Base-by-base conservation (phyloP, 2,329 filamentous ascomycete species). In the Epichloe hybrida region DNA sequence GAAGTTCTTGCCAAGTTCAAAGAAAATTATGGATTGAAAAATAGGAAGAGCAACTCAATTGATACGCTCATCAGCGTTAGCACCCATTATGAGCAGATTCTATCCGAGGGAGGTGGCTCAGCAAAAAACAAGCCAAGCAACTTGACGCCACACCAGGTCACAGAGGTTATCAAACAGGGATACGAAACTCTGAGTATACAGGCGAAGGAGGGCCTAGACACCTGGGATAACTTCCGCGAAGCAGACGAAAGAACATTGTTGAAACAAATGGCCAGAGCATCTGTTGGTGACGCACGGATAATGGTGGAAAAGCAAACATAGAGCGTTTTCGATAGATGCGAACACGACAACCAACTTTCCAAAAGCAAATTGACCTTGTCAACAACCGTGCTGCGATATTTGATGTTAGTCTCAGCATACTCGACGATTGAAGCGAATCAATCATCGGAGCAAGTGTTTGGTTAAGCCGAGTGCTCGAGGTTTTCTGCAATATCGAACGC, bases 111-210 rank as follows among this genome's bases (percentile, higher is more conserved):
- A 7, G 70, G 72, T 21, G 65, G 60, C 20, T 56, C 56, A 8
- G 53, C 58, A 20, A 64, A 65, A 40, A 68, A 67, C 54, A 74
- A 67, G 57, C 77, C 79, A 53, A 85, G 81, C 59, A 81, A 86
- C 57, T 70, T 96, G 53, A 95, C 87, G 52, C 89, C 85, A 38
- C 75, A 80, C 47, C 86, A 96, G 64, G 89, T 98, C 39, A 84
- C 84, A 41, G 84, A 86, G 57, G 86, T 96, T 31, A 97, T 98
- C 66, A 95, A 95, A 70, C 86, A 94, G 65, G 93, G 93, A 0
- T 97, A 97, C 62, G 91, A 97, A 66, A 95, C 90, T 37, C 69
- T 98, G 60, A 91, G 86, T 55, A 94, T 98, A 50, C 87, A 94
- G 67, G 82, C 88, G 0, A 88, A 84, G 60, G 90, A 95, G 62